Percentiles rank a stretch among this genome's conserved stretches.
phyloP scores from a whole-genome alignment of 2,329 filamentous ascomycete genomes.

The Xylogone sp. region DNA sequence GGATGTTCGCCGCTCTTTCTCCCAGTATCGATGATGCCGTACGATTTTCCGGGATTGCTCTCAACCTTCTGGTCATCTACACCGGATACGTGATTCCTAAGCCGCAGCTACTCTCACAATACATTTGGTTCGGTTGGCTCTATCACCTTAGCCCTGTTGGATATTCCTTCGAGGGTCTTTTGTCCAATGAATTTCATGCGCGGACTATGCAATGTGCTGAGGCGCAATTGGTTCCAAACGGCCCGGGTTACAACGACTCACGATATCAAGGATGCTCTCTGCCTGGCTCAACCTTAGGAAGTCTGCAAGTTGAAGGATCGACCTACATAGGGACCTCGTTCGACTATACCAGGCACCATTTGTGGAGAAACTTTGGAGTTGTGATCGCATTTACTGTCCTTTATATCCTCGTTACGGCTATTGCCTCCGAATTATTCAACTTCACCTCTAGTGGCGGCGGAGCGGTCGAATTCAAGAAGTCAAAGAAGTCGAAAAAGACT shows the following conservation, averaged over 20 bases:
- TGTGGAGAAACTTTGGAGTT: slow-evolving; percentile 65
- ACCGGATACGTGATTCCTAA: slow-evolving; percentile 68
- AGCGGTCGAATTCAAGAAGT: slow-evolving; percentile 68
- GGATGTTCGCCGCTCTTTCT: slow-evolving; percentile 63
- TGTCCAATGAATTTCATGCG: slow-evolving; percentile 58
- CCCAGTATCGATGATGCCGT: slow-evolving; percentile 64
- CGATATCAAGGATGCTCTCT: slow-evolving; percentile 60
- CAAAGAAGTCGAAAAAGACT: slow-evolving; percentile 53
- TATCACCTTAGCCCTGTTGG: slow-evolving; percentile 39
- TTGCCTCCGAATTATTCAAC: slow-evolving; percentile 65
- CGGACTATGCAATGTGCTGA: slow-evolving; percentile 54
- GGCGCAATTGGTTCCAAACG: slow-evolving; percentile 54
- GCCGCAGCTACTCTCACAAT: slow-evolving; percentile 50
- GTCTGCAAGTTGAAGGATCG: slow-evolving; percentile 46
- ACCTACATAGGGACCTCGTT: slow-evolving; percentile 52
- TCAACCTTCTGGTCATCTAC: slow-evolving; percentile 61
- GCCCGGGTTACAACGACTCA: slow-evolving; percentile 47
- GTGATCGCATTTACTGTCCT: slow-evolving; percentile 71
- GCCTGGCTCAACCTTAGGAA: slow-evolving; percentile 50
- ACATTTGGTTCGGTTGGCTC: slow-evolving; percentile 66
- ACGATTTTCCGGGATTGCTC: slow-evolving; percentile 56
- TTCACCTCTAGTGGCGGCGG: slow-evolving; percentile 62
- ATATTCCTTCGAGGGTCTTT: slow-evolving; percentile 61
- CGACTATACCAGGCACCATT: slow-evolving; percentile 51
- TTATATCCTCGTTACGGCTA: slow-evolving; percentile 68